These are phyloP conservation scores for Immersiporthe knoxdaviesiana DNA, from an alignment of 2,329 filamentous ascomycete species.

Conservation along the genomic window DNA sequence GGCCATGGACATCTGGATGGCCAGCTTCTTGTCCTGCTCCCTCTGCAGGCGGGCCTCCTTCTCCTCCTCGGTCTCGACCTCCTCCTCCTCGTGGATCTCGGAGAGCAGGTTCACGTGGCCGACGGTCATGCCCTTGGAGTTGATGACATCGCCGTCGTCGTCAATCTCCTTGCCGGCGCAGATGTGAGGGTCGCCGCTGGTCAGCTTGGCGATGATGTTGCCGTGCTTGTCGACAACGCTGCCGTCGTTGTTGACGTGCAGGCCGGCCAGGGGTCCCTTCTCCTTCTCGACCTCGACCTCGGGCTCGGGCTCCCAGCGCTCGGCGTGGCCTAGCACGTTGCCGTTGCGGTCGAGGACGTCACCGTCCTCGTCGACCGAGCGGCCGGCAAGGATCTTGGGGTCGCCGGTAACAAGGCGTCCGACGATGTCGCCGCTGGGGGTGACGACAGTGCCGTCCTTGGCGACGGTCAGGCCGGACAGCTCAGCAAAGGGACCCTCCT, in stretches of 20 bases:
- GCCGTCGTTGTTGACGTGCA: conserved; percentile 61
- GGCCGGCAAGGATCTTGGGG: conserved; percentile 71
- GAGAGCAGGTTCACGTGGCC: conserved; percentile 71
- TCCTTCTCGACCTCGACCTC: conserved; percentile 57
- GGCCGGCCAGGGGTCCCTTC: conserved; percentile 56
- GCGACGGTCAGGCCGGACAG: conserved; percentile 66
- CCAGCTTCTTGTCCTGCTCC: conserved; percentile 74
- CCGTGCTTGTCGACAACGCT: conserved; percentile 63
- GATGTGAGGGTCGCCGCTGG: conserved; percentile 66
- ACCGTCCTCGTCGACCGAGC: conserved; percentile 78
- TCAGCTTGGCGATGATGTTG: conserved; percentile 67
- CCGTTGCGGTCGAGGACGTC: conserved; percentile 80
- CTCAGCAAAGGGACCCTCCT: conserved; percentile 72
- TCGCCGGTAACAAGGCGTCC: conserved; percentile 74
- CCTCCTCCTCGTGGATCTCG: conserved; percentile 54
- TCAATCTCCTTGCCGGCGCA: conserved; percentile 72
- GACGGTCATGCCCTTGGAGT: conserved; percentile 67
- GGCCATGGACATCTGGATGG: conserved; percentile 72
- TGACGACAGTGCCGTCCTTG: conserved; percentile 71
- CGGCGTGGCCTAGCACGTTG: conserved; percentile 60
- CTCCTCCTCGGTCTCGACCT: conserved; percentile 60
- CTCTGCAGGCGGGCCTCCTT: conserved; percentile 59
- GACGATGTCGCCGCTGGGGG: conserved; percentile 69
- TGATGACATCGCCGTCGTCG: conserved; percentile 71
- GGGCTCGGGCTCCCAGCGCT: conserved; percentile 54